phyloP scores from a whole-genome alignment of 352 stramenopile genomes.

The Phytophthora meadii region DNA sequence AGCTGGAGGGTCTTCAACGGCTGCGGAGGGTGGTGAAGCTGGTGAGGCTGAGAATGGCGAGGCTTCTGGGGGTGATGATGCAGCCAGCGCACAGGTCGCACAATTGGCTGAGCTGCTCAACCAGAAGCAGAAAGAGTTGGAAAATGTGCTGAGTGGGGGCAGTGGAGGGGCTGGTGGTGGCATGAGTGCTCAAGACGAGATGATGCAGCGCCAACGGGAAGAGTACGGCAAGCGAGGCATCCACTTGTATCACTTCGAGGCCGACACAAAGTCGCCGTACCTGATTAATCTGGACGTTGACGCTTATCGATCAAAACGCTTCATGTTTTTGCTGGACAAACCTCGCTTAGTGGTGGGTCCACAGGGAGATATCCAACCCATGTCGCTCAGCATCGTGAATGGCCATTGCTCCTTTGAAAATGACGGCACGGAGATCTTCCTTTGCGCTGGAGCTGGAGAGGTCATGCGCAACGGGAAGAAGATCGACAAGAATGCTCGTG shows the following conservation, averaged over 20 bases:
- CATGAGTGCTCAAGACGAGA: conserved; percentile 77
- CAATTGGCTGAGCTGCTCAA: conserved; percentile 72
- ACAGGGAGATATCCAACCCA: conserved; percentile 92
- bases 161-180: conserved; percentile 39
- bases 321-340: conserved; percentile 92
- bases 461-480: conserved; percentile 90
- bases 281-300: conserved; percentile 96
- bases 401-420: conserved; percentile 88
- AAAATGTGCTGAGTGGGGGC: conserved; percentile 69
- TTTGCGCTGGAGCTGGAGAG: conserved; percentile 82
- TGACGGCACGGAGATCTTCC: conserved; percentile 42
- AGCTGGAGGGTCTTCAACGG: conserved; percentile 18
- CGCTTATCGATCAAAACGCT: conserved; percentile 91
- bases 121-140: conserved; percentile 76
- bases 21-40: conserved; percentile 4
- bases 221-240: conserved; percentile 94
- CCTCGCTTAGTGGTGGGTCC: conserved; percentile 56
- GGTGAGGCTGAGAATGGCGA: conserved; percentile 16
- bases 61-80: conserved; percentile 38
- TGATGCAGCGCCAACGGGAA: conserved; percentile 88
- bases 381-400: conserved; percentile 91
- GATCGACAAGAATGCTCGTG: conserved; percentile 49
- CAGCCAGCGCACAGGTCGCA: conserved; percentile 45
- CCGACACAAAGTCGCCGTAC: conserved; percentile 84
- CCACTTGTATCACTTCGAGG: conserved; percentile 89